Evolutionary conservation across 176 grass and related monocot species (phyloP), one percentile per base, ranked within the genome.

Genomic region (Avena sativa): DNA sequence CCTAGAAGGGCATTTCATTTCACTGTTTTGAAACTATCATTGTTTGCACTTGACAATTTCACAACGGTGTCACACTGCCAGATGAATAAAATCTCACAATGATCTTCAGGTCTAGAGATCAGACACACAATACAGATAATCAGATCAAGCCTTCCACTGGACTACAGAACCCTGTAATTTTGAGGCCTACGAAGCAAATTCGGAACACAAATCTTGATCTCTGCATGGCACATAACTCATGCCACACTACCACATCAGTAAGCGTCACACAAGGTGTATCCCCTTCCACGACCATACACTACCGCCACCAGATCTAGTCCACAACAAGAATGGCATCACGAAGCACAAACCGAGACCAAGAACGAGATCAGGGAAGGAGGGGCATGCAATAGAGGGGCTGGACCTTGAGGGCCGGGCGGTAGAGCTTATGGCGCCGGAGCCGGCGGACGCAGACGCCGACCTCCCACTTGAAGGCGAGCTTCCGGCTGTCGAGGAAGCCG

Each of bases 381-480:
- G 68, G 20, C n/a, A 30, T 40, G 49, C 19, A 6, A 13, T 10
- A 76, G 32, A n/a, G 64, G 75, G 32, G 30, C 0, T 16, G 12
- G 30, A 95, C 97, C 94, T 93, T 99, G 43, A 99, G 92, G 52
- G 94, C 92, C 12, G 90, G 91, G 69, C 52, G 89, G 87, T 93
- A 91, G 67, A 90, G 90, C 21, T 65, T 85, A 47, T 91, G 89
- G 20, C 71, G 84, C 12, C 94, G 90, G 79, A 99, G 93, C 47
- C 90, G 90, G 83, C 92, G 87, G 67, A 99, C 76, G 77, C 94
- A 83, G n/a, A 93, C 92, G 32, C 83, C 94, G 23, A 99, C 97
- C 85, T 99, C 97, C 97, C 97, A 99, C 83, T 99, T 99, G 87
- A 90, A 92, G 28, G 95, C 97, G 65, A 87, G 89, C 80, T 96